Percentiles rank a stretch among this genome's conserved stretches.
Conservation (phyloP, 495 filamentous ascomycete genomes). For the Penicillium herquei region DNA sequence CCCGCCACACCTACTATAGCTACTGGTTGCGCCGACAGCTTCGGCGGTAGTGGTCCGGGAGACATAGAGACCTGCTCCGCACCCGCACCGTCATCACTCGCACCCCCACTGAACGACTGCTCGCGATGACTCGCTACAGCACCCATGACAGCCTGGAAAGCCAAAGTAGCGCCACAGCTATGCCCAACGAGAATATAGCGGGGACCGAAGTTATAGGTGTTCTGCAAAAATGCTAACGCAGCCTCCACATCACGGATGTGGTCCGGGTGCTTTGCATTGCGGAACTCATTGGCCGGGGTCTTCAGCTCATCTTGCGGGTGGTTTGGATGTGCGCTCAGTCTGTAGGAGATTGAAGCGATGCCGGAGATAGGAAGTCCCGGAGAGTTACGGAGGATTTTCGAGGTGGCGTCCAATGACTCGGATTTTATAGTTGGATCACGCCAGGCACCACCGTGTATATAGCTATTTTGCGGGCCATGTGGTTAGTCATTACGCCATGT, state of each 20-base stretch:
- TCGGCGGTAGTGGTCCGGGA: conserved; percentile 21
- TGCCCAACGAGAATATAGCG: conserved; percentile 72
- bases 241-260: conserved; percentile 68
- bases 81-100: conserved; percentile 4
- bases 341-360: conserved; percentile 75
- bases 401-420: conserved; percentile 46
- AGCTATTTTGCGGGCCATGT: conserved; percentile 41
- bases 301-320: conserved; percentile 49
- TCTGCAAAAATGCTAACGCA: conserved; percentile 61
- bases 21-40: conserved; percentile 28
- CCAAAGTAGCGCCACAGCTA: conserved; percentile 71
- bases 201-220: conserved; percentile 46
- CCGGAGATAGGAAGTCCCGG: conserved; percentile 48
- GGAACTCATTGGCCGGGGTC: conserved; percentile 36
- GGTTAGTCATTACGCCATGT: conserved; percentile 3
- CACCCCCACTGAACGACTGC: conserved; percentile 7
- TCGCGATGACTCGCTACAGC: conserved; percentile 25
- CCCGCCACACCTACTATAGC: conserved; percentile 62
- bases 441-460: conserved; percentile 90
- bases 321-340: conserved; percentile 69
- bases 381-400: conserved; percentile 42
- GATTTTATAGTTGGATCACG: conserved; percentile 66
- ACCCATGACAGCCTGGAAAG: conserved; percentile 64
- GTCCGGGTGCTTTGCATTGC: conserved; percentile 64
- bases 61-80: conserved; percentile 16